Evolutionary conservation across 2,329 filamentous ascomycete genomes (phyloP).

Genomic region (Domatiomyces globalis): DNA sequence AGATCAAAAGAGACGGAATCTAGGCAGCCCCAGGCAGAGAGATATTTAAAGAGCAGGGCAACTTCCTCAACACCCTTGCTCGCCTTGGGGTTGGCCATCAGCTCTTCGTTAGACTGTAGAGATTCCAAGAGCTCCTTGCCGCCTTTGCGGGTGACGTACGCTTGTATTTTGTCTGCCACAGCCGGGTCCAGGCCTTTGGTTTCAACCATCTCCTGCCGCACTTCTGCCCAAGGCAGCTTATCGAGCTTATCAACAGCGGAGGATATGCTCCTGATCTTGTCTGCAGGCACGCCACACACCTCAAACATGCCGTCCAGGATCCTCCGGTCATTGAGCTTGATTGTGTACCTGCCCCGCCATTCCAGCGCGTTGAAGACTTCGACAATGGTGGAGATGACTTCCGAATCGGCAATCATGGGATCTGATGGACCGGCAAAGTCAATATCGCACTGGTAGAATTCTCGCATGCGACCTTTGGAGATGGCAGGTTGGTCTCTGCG

Average conservation of each 20-base stretch:
- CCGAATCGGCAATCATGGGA: constrained; percentile 81
- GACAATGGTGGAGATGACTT: constrained; percentile 68
- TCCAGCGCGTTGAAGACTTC: constrained; percentile 75
- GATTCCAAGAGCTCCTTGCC: constrained; percentile 58
- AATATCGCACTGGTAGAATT: constrained; percentile 96
- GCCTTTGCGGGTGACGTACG: constrained; percentile 67
- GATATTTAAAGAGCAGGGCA: constrained; percentile 64
- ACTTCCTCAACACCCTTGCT: constrained; percentile 72
- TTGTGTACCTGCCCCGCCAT: constrained; percentile 61
- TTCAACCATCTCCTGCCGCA: constrained; percentile 82
- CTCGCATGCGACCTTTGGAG: constrained; percentile 81
- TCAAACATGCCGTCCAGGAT: constrained; percentile 86
- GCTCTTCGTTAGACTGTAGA: constrained; percentile 51
- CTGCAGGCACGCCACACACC: constrained; percentile 72
- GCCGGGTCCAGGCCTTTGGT: constrained; percentile 68
- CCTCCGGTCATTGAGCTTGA: constrained; percentile 92
- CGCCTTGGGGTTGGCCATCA: constrained; percentile 59
- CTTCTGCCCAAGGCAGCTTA: constrained; percentile 80
- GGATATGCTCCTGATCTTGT: constrained; percentile 79
- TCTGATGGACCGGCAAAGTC: constrained; percentile 73
- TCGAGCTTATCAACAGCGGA: constrained; percentile 93
- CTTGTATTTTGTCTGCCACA: constrained; percentile 75
- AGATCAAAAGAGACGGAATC: constrained; percentile 77
- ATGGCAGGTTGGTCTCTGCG: constrained; percentile 70
- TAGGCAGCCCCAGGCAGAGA: constrained; percentile 60